Percentiles rank a stretch among this genome's conserved stretches.
These are phyloP conservation scores for Aspergillus hiratsukae DNA, from an alignment of 2,329 filamentous ascomycete genomes.

Conservation along the genomic window DNA sequence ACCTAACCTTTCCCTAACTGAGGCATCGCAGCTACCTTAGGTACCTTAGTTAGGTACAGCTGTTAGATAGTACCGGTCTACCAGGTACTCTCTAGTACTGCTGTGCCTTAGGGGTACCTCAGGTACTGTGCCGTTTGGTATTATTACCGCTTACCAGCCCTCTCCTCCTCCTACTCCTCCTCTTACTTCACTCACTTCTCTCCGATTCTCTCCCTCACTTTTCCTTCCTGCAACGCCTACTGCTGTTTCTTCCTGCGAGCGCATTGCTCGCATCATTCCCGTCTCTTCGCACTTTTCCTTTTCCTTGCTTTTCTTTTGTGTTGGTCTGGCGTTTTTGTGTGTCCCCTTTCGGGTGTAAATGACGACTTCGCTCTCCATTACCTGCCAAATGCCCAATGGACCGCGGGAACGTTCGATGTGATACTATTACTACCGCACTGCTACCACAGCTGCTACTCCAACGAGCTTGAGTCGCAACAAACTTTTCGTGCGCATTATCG, in stretches of 20 bases:
- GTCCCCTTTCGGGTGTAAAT: conserved; percentile 8
- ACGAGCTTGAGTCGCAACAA: conserved; percentile 5
- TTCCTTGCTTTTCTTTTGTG: conserved; percentile 19
- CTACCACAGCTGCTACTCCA: neutral
- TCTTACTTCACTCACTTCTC: neutral
- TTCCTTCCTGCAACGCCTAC: conserved; percentile 6
- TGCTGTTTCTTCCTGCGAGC: conserved; percentile 13
- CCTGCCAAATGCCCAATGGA: conserved; percentile 12
- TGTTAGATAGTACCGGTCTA: no score
- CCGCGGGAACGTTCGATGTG: conserved; percentile 17
- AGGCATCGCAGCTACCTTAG: no score
- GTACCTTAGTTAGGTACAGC: no score
- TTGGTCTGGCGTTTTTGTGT: conserved; percentile 25
- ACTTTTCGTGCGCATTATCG: conserved; percentile 10
- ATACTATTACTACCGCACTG: conserved; percentile 1
- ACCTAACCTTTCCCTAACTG: neutral
- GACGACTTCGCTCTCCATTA: conserved; percentile 6
- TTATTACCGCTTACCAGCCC: neutral
- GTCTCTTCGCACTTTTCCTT: conserved; percentile 15
- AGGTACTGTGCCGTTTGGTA: neutral
- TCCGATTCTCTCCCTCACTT: conserved; percentile 3
- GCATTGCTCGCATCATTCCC: conserved; percentile 17
- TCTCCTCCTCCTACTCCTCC: neutral
- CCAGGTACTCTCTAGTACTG: neutral
- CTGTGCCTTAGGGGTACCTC: neutral